Evolutionary conservation across 2,329 filamentous ascomycete species (phyloP).

Genomic region (Pseudophaeomoniella oleicola): DNA sequence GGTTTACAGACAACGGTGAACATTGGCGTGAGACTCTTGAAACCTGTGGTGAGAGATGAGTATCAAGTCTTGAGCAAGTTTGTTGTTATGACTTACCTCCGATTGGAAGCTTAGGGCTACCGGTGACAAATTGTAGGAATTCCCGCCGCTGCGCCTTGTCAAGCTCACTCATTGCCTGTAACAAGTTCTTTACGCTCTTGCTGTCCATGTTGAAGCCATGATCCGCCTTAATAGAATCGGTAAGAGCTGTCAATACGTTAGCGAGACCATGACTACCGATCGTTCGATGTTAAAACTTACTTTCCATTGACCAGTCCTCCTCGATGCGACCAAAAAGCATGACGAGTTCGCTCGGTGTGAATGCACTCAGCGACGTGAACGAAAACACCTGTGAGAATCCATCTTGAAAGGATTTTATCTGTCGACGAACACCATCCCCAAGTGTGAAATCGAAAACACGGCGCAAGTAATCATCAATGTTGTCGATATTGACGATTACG

Average conservation of each 20-base stretch:
- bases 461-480: conserved; percentile 79
- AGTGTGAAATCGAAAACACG: conserved; percentile 84
- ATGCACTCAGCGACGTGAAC: conserved; percentile 79
- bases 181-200: conserved; percentile 79
- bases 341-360: conserved; percentile 88
- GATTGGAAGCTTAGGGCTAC: conserved; percentile 94
- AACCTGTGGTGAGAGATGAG: conserved; percentile 43
- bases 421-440: conserved; percentile 71
- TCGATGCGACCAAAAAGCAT: conserved; percentile 86
- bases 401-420: conserved; percentile 77
- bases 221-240: conserved; percentile 97
- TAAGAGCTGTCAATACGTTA: conserved; percentile 50
- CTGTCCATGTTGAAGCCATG: conserved; percentile 99
- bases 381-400: conserved; percentile 96
- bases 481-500: conserved; percentile 68
- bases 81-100: conserved; percentile 52
- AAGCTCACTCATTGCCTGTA: conserved; percentile 90
- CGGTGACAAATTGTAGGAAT: conserved; percentile 94
- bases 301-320: conserved; percentile 96
- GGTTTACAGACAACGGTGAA: conserved; percentile 98
- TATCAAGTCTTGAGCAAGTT: conserved; percentile 2
- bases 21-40: conserved; percentile 93
- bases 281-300: conserved; percentile 39
- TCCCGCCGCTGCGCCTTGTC: conserved; percentile 62
- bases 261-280: conserved; percentile 9